Evolutionary conservation across 208 protist species (phyloP).

Genomic region (Zelonia costaricensis): DNA sequence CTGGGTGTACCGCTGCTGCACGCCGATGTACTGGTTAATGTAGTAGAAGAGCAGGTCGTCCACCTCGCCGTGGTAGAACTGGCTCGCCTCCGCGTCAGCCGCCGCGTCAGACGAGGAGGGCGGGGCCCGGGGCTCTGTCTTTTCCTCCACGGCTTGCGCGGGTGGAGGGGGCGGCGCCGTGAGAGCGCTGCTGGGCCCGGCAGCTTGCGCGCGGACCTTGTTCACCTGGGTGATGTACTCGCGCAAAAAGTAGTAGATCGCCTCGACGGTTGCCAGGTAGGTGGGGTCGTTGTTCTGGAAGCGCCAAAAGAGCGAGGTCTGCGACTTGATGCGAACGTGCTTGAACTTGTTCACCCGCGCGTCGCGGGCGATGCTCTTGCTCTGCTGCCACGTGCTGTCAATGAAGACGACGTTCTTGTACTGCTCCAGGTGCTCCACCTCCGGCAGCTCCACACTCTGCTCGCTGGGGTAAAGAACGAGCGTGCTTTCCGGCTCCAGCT

Average conservation of each 20-base stretch:
- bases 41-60: conserved; percentile 96
- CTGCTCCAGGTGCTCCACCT: conserved; percentile 63
- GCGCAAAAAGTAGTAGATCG: conserved; percentile 94
- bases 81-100: neutral
- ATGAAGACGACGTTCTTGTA: conserved; percentile 94
- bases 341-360: conserved; percentile 70
- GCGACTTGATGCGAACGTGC: conserved; percentile 79
- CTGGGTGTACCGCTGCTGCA: conserved; percentile 85
- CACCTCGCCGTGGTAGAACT: conserved; percentile 89
- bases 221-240: conserved; percentile 84
- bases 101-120: neutral
- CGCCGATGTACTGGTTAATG: conserved; percentile 93
- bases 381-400: conserved; percentile 95
- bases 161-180: neutral
- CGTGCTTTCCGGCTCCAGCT: conserved; percentile 64
- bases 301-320: conserved; percentile 94
- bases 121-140: neutral
- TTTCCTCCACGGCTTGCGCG: neutral
- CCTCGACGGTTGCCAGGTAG: conserved; percentile 94
- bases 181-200: neutral
- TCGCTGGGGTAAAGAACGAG: conserved; percentile 88
- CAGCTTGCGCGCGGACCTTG: conserved; percentile 18
- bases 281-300: conserved; percentile 92
- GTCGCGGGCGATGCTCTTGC: conserved; percentile 85
- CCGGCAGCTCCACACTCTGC: conserved; percentile 68